Percentiles rank a stretch among this genome's conserved stretches.
These are phyloP conservation scores for Eimeria falciformis DNA, from an alignment of 169 alveolate species.

Conservation along the genomic window DNA sequence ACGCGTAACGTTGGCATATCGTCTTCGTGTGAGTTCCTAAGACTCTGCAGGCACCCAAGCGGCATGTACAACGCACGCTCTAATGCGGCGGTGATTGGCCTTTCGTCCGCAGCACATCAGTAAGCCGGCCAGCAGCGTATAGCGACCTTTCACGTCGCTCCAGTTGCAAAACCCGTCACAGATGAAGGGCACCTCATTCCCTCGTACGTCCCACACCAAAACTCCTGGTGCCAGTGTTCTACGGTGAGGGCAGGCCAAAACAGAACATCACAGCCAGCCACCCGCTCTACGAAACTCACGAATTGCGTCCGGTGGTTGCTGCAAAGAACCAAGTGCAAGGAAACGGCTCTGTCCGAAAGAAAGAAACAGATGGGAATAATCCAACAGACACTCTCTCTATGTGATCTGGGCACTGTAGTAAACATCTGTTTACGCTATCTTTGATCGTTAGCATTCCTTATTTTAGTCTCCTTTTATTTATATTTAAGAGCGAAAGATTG, in stretches of 20 bases:
- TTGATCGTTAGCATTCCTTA: no score
- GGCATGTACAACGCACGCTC: neutral
- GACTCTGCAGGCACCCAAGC: no score
- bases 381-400: no score
- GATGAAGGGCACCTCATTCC: constrained; percentile 68
- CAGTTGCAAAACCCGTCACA: constrained; percentile 73
- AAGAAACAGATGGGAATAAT: no score
- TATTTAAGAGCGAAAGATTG: no score
- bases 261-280: neutral
- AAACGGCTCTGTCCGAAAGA: neutral
- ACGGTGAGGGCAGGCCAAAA: constrained; percentile 11
- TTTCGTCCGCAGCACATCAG: constrained; percentile 59
- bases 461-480: no score
- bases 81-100: constrained; percentile 33
- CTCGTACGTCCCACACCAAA: constrained; percentile 75
- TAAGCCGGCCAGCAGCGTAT: constrained; percentile 51
- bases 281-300: constrained; percentile 58
- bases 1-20: no score
- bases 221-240: constrained; percentile 76
- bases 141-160: constrained; percentile 57
- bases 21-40: no score
- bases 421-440: no score
- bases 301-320: constrained; percentile 68
- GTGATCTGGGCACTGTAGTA: no score
- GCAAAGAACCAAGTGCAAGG: constrained; percentile 61